These are phyloP conservation scores for Cytospora paraplurivora DNA, from an alignment of 2,329 filamentous ascomycete genomes.

Conservation along the genomic window DNA sequence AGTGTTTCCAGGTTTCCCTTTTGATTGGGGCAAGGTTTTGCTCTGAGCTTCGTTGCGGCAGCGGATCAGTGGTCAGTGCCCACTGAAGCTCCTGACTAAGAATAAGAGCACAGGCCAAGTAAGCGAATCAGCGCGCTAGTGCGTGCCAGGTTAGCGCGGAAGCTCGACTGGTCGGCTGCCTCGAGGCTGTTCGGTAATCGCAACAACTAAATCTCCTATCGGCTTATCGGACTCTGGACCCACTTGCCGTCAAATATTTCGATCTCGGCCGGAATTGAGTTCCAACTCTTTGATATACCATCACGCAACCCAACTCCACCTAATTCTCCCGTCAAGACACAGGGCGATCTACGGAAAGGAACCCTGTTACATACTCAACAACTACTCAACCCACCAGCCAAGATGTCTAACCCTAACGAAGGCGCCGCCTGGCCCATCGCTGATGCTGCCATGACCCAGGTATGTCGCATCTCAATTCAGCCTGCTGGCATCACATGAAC, in stretches of 20 bases:
- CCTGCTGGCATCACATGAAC: conserved; percentile 46
- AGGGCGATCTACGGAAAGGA: conserved; percentile 66
- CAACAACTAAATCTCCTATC: conserved; percentile 25
- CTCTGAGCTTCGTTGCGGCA: conserved; percentile 36
- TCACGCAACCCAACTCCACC: conserved; percentile 1
- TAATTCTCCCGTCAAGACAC: conserved; percentile 31
- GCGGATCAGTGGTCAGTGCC: conserved; percentile 11
- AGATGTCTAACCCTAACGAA: conserved; percentile 39
- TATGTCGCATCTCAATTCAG: conserved; percentile 33
- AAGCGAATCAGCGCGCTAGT: neutral
- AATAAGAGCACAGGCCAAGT: conserved; percentile 15
- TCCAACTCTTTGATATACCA: conserved; percentile 17
- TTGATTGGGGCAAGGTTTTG: conserved; percentile 48
- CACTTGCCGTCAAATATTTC: conserved; percentile 16
- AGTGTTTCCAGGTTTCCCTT: conserved; percentile 41
- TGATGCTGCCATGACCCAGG: conserved; percentile 50
- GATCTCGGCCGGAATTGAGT: neutral
- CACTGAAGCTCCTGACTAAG: conserved; percentile 5
- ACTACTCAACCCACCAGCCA: conserved; percentile 18
- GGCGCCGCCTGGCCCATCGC: conserved; percentile 67
- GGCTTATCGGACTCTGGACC: conserved; percentile 25
- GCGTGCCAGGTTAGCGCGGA: neutral
- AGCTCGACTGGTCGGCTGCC: neutral
- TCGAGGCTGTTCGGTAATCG: neutral
- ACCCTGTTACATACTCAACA: conserved; percentile 46